These are phyloP conservation scores for Epipyxis sp. DNA, from an alignment of 108 stramenopile genomes.

Conservation along the genomic window DNA sequence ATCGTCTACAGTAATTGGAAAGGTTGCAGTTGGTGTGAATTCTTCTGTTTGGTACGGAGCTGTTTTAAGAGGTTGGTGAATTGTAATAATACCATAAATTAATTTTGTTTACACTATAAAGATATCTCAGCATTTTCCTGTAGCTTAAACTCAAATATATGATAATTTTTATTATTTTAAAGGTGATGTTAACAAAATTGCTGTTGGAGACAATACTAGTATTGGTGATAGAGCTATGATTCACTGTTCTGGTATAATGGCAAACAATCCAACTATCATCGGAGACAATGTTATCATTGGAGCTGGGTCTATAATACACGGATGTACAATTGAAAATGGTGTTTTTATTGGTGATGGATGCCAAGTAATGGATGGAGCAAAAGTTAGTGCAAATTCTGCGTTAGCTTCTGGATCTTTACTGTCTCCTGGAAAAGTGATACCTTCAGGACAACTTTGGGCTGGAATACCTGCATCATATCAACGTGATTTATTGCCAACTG, in stretches of 20 bases:
- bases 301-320: background rate
- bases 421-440: constrained; percentile 68
- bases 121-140: too few relatives aligned
- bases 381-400: constrained; percentile 70
- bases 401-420: constrained; percentile 76
- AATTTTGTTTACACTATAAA: too few relatives aligned
- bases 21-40: constrained; percentile 88
- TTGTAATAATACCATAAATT: too few relatives aligned
- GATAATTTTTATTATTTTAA: too few relatives aligned
- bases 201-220: background rate
- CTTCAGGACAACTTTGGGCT: constrained; percentile 76
- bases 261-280: background rate
- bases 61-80: constrained; percentile 80
- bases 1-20: constrained; percentile 90
- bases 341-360: constrained; percentile 64
- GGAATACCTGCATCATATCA: constrained; percentile 85
- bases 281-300: constrained; percentile 14
- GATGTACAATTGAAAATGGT: constrained; percentile 40
- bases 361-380: constrained; percentile 74
- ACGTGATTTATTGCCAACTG: constrained; percentile 60
- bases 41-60: constrained; percentile 95
- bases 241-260: background rate
- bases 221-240: background rate
- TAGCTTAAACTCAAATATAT: too few relatives aligned
- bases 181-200: constrained; percentile 11